Base-by-base conservation (phyloP, 2,329 filamentous ascomycete genomes). In the Fusarium goolgardi region DNA sequence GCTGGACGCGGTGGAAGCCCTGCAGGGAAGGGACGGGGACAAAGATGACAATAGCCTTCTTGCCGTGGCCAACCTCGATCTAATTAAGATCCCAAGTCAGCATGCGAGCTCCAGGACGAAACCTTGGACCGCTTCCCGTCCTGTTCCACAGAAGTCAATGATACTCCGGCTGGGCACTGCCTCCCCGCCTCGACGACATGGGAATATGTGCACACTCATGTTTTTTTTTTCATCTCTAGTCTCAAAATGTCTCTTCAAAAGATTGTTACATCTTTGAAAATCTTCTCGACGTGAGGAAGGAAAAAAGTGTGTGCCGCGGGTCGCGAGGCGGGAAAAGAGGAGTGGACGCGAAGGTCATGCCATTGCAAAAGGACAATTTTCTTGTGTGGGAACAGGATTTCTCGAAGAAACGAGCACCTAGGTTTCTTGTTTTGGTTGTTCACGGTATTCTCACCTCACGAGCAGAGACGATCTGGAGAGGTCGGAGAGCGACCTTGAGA, bases 31-130 rank as follows among this genome's bases (percentile, higher is more conserved):
- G 96, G 84, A 99, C 96, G 83, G 96, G 96, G 89, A 99, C 96
- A 92, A 99, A 99, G 92, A 99, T 97, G 89, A 97, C 95, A 88
- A 99, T 96, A 82, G 96, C 96, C 92, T 98, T 99, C 91, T 97
- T 97, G 91, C 96, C 96, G 89, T 98, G 94, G 88, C 96, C 96
- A 87, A 98, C 95, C 89, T 99, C 96, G 89, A 99, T 96, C 96
- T 99, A 86, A 79, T 82, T 73, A 71, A 87, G 86, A 89, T 84
- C 83, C 75, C 84, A 86, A 90, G 86, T 90, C 88, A 90, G 88
- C 88, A 88, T 89, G 88, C 88, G 88, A 90, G 86, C 88, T 90
- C 88, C 88, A 89, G 86, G 86, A 87, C 79, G 80, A 83, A 83
- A 84, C 85, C 86, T 85, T 90, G 88, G 88, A 90, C 88, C 88